phyloP scores from a whole-genome alignment of 805 yeast genomes.

The Nakazawaea wyomingensis region DNA sequence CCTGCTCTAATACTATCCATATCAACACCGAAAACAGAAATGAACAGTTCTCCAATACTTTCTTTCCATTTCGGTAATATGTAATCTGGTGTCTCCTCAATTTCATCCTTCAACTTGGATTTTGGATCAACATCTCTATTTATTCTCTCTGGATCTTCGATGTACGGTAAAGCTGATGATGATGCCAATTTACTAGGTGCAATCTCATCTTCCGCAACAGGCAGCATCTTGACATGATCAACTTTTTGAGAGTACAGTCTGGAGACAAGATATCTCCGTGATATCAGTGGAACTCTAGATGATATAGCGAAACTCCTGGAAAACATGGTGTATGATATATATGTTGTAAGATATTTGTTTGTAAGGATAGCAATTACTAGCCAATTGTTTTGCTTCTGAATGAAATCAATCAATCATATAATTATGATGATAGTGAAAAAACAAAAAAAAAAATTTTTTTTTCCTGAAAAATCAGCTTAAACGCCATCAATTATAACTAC shows the following conservation, averaged over 20 bases:
- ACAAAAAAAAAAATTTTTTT: background rate
- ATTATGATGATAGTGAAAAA: no score
- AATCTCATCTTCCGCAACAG: no score
- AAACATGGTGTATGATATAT: background rate
- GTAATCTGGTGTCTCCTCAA: conserved; percentile 23
- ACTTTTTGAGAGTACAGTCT: conserved; percentile 1
- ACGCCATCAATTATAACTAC: no score
- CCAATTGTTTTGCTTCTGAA: conserved; percentile 9
- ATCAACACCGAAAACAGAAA: conserved; percentile 64
- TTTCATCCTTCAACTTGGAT: conserved; percentile 22
- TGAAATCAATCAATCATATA: conserved; percentile 9
- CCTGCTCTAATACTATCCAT: conserved; percentile 94
- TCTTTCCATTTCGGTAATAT: conserved; percentile 44
- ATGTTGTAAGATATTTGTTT: background rate
- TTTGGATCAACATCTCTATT: conserved; percentile 30
- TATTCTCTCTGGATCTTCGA: conserved; percentile 29
- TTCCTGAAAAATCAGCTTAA: no score
- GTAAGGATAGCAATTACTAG: background rate
- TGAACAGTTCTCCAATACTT: conserved; percentile 59
- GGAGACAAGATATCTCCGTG: background rate
- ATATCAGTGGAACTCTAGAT: background rate
- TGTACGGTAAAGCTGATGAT: conserved; percentile 28
- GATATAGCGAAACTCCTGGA: background rate
- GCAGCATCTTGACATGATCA: conserved; percentile 9
- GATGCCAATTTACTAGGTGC: conserved; percentile 26